Conservation (phyloP, 2,329 filamentous ascomycete genomes). For the Colletotrichum magnum region DNA sequence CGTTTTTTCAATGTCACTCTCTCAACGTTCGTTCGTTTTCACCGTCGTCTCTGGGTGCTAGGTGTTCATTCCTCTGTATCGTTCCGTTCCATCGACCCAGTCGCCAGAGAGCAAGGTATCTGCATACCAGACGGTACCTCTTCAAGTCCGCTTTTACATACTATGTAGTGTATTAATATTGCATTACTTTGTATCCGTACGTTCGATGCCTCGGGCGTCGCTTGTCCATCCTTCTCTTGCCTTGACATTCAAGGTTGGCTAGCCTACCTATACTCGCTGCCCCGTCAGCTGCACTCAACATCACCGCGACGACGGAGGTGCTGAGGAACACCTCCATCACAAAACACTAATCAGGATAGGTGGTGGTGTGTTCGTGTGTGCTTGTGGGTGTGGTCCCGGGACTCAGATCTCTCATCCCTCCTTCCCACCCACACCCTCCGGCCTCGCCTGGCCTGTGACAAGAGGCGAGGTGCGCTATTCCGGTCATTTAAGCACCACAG, state of each 20-base stretch:
- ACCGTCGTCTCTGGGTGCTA: background rate
- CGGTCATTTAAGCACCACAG: slow-evolving; percentile 27
- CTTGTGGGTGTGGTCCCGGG: slow-evolving; percentile 24
- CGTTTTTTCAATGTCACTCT: slow-evolving; percentile 28
- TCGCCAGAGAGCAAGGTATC: too few species aligned
- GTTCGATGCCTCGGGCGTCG: background rate
- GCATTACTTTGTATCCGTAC: background rate
- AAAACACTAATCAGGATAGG: slow-evolving; percentile 1
- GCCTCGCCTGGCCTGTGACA: slow-evolving; percentile 36
- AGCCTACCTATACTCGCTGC: slow-evolving; percentile 15
- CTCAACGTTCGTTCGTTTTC: slow-evolving; percentile 9
- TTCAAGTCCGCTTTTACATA: background rate
- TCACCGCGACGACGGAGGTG: background rate
- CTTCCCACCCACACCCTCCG: slow-evolving; percentile 12
- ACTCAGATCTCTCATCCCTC: slow-evolving; percentile 28
- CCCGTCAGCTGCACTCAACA: slow-evolving; percentile 27
- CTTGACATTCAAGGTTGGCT: slow-evolving; percentile 12
- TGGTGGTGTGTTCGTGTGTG: slow-evolving; percentile 19
- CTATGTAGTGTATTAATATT: too few species aligned
- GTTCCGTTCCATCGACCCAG: background rate
- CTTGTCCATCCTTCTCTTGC: background rate
- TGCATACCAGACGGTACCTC: background rate
- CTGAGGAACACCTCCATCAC: slow-evolving; percentile 2
- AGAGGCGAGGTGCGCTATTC: slow-evolving; percentile 36
- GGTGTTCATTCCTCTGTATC: background rate